A percentile compares a stretch with the other conserved stretches of the same genome.
Evolutionary conservation across 805 yeast genomes (phyloP).

Genomic region (Kregervanrija pseudodelftensis): DNA sequence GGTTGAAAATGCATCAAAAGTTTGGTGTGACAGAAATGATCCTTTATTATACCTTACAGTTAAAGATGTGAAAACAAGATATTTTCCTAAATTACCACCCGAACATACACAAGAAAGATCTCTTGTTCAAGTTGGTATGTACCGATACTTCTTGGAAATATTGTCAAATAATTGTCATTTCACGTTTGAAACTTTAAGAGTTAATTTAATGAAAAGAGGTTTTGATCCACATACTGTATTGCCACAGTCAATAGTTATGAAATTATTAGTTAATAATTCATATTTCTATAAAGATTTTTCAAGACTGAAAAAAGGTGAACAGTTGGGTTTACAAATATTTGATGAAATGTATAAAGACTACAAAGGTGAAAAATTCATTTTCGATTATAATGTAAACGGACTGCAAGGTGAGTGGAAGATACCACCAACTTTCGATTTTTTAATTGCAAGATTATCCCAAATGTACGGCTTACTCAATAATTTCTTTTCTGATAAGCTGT

Average conservation of each 20-base stretch:
- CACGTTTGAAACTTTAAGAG: constrained; percentile 36
- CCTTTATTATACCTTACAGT: constrained; percentile 28
- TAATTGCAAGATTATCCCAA: constrained; percentile 51
- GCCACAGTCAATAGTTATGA: constrained; percentile 32
- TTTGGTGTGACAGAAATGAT: constrained; percentile 23
- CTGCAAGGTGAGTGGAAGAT: constrained; percentile 35
- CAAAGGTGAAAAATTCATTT: not conserved
- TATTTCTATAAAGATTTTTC: constrained; percentile 36
- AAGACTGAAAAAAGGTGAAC: constrained; percentile 38
- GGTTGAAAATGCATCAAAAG: constrained; percentile 5
- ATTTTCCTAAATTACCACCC: constrained; percentile 34
- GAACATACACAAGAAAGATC: constrained; percentile 13
- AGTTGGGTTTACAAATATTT: constrained; percentile 34
- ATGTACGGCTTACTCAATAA: constrained; percentile 30
- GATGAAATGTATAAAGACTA: constrained; percentile 22
- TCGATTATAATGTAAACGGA: not conserved
- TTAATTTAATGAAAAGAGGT: constrained; percentile 41
- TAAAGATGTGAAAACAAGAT: constrained; percentile 60
- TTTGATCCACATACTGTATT: constrained; percentile 44
- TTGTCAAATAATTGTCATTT: constrained; percentile 22
- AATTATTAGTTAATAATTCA: constrained; percentile 31
- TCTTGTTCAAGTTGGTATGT: constrained; percentile 58
- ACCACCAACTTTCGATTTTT: constrained; percentile 49
- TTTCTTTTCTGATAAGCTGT: constrained; percentile 30
- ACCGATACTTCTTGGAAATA: constrained; percentile 40